Evolutionary conservation across 2,329 filamentous ascomycete species (phyloP).

Genomic region (Hysterium pulicare): DNA sequence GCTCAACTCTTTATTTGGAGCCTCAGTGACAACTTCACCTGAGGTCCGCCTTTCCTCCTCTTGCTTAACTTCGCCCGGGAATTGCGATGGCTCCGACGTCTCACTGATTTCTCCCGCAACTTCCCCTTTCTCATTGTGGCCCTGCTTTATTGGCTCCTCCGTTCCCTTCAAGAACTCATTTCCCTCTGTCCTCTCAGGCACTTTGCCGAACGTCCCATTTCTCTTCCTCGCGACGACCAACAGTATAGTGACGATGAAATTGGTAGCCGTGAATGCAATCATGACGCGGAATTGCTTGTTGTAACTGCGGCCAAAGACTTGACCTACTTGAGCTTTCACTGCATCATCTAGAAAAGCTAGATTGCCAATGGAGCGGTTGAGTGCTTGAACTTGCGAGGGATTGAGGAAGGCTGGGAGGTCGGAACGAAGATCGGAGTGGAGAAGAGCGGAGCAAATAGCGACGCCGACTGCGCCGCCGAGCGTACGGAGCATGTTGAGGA

Average conservation of each 20-base stretch:
- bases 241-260: constrained; percentile 19
- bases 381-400: constrained; percentile 17
- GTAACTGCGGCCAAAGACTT: constrained; percentile 28
- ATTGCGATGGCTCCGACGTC: background rate
- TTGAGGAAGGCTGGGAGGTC: constrained; percentile 18
- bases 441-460: constrained; percentile 29
- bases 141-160: background rate
- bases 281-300: constrained; percentile 30
- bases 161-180: constrained; percentile 22
- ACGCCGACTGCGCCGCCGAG: constrained; percentile 30
- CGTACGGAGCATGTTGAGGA: constrained; percentile 31
- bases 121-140: background rate
- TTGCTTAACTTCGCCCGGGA: too few relatives aligned
- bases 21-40: too few relatives aligned
- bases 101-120: background rate
- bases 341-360: constrained; percentile 16
- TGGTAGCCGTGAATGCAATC: constrained; percentile 23
- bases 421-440: constrained; percentile 17
- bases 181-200: constrained; percentile 17
- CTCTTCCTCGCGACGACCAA: constrained; percentile 21
- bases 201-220: constrained; percentile 18
- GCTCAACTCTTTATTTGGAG: too few relatives aligned
- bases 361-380: constrained; percentile 16
- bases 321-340: constrained; percentile 14
- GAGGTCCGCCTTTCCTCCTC: too few relatives aligned